Evolutionary conservation across 306 rosid species (phyloP).

Genomic region (Quercus dentata): DNA sequence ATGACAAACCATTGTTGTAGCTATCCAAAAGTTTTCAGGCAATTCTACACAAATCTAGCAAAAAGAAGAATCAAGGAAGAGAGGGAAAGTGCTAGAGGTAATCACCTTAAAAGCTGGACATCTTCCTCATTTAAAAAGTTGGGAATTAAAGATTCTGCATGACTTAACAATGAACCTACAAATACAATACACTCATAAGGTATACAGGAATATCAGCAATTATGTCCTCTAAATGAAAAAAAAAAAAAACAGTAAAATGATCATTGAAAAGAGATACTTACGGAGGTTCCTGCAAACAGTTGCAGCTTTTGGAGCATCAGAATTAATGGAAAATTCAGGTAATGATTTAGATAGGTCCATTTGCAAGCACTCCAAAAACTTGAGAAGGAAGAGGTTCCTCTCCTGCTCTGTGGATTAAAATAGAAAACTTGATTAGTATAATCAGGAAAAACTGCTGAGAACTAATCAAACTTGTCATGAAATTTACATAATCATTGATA

Average conservation of each 20-base stretch:
- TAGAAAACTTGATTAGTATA: conserved; percentile 14
- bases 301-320: conserved; percentile 59
- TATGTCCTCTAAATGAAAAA: background rate
- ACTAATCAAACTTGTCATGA: conserved; percentile 12
- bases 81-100: conserved; percentile 1
- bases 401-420: conserved; percentile 74
- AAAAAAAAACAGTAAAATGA: background rate
- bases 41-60: conserved; percentile 15
- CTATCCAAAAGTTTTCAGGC: conserved; percentile 19
- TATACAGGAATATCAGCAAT: conserved; percentile 15
- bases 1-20: background rate
- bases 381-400: conserved; percentile 75
- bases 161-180: conserved; percentile 88
- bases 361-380: conserved; percentile 81
- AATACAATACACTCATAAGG: conserved; percentile 30
- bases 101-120: conserved; percentile 81
- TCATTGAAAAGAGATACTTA: conserved; percentile 35
- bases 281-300: conserved; percentile 75
- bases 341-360: conserved; percentile 54
- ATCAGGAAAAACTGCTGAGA: conserved; percentile 22
- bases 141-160: conserved; percentile 94
- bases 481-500: conserved; percentile 15
- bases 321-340: conserved; percentile 65
- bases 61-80: background rate
- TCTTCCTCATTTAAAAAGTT: conserved; percentile 76